Conservation (phyloP, 352 stramenopile species). For the Globisporangium radiosum region DNA sequence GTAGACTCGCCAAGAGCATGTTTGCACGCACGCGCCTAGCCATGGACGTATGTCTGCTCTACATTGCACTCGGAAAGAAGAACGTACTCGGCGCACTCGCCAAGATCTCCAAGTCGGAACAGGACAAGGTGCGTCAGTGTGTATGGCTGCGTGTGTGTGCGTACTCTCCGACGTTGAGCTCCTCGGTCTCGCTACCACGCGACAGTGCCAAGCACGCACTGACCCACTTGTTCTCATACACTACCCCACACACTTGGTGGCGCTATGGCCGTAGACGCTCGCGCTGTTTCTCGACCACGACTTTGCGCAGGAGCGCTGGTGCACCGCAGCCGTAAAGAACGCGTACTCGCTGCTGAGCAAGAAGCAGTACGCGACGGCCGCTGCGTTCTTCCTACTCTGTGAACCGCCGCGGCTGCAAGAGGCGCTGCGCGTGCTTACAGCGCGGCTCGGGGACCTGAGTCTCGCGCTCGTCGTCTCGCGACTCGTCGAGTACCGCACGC, state of each 20-base stretch:
- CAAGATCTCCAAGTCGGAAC: slow-evolving; percentile 65
- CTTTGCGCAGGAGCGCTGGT: slow-evolving; percentile 78
- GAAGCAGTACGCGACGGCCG: slow-evolving; percentile 85
- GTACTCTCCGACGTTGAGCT: no score
- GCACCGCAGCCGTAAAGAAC: slow-evolving; percentile 90
- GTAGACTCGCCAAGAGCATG: slow-evolving; percentile 58
- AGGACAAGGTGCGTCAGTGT: slow-evolving; percentile 43
- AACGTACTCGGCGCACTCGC: slow-evolving; percentile 69
- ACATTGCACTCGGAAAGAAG: slow-evolving; percentile 74
- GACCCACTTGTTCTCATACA: no score
- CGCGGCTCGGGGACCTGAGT: slow-evolving; percentile 82
- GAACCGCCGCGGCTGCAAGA: slow-evolving; percentile 91
- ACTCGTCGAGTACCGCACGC: slow-evolving; percentile 76
- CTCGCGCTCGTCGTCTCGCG: slow-evolving; percentile 87
- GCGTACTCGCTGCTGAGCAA: slow-evolving; percentile 93
- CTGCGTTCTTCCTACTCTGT: slow-evolving; percentile 91
- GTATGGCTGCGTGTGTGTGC: no score
- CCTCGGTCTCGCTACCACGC: no score
- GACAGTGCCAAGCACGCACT: no score
- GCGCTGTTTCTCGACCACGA: slow-evolving; percentile 74
- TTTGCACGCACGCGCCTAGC: slow-evolving; percentile 64
- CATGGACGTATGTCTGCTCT: slow-evolving; percentile 70
- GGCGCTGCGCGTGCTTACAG: slow-evolving; percentile 84
- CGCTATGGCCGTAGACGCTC: slow-evolving; percentile 35
- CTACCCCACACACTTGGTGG: no score